Evolutionary conservation across 139 green algal species (phyloP).

Genomic region (Nannochloris sp.): DNA sequence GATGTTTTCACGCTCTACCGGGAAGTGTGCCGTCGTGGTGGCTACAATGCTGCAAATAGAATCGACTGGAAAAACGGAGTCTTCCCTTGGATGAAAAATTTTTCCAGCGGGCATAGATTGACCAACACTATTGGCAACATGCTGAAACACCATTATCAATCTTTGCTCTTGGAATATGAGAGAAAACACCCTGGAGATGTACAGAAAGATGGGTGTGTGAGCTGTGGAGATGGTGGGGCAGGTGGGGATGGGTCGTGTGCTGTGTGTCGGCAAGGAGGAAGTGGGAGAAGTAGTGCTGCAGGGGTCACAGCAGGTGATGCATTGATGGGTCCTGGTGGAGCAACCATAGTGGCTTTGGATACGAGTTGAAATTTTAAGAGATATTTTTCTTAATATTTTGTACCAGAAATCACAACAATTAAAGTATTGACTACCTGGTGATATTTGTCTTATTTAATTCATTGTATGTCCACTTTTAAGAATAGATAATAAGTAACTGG

Average conservation of each 20-base stretch:
- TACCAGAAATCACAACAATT: too few species aligned
- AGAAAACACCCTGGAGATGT: background rate
- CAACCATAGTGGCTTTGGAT: too few species aligned
- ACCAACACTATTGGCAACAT: conserved; percentile 78
- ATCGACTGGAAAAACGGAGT: conserved; percentile 85
- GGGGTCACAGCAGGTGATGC: too few species aligned
- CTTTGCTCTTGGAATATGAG: conserved; percentile 73
- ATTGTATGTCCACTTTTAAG: too few species aligned
- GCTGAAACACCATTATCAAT: conserved; percentile 79
- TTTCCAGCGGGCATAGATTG: conserved; percentile 57
- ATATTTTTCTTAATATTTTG: too few species aligned
- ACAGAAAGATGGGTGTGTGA: background rate
- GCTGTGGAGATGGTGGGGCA: background rate
- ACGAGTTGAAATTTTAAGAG: too few species aligned
- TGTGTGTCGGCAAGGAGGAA: too few species aligned
- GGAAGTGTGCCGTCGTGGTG: conserved; percentile 32
- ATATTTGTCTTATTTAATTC: too few species aligned
- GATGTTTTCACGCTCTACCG: conserved; percentile 65
- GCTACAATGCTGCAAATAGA: conserved; percentile 39
- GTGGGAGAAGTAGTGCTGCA: too few species aligned
- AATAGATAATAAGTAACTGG: too few species aligned
- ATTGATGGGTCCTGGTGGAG: too few species aligned
- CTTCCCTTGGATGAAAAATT: conserved; percentile 69
- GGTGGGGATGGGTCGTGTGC: background rate
- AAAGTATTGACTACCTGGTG: too few species aligned